These are phyloP conservation scores for Phyllostachys edulis DNA, from an alignment of 176 grass and related monocot genomes.

Conservation along the genomic window DNA sequence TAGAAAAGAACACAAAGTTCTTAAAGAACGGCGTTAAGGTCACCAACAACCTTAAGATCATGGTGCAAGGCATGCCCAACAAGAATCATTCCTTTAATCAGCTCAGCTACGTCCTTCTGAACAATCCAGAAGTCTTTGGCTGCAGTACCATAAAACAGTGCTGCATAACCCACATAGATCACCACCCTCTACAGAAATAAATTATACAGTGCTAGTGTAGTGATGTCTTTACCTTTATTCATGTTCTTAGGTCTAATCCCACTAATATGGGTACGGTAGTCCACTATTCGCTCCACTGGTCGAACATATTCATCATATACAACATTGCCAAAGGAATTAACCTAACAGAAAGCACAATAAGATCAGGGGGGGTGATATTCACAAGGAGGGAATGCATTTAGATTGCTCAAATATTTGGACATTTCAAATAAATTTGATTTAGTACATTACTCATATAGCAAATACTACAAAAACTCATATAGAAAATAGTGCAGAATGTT, in stretches of 20 bases:
- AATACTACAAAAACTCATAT: neutral
- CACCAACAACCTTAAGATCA: constrained; percentile 79
- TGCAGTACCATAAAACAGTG: constrained; percentile 38
- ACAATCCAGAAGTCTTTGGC: constrained; percentile 77
- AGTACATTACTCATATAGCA: neutral
- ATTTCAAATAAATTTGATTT: neutral
- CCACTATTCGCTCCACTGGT: constrained; percentile 72
- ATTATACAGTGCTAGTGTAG: neutral
- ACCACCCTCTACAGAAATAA: neutral
- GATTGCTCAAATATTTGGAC: neutral
- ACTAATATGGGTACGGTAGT: constrained; percentile 86
- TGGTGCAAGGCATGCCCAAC: constrained; percentile 95
- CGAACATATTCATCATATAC: constrained; percentile 83
- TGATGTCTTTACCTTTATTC: constrained; percentile 61
- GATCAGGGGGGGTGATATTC: constrained; percentile 7
- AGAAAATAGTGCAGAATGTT: neutral
- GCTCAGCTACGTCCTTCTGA: constrained; percentile 74
- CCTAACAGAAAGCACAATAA: constrained; percentile 48
- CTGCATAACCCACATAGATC: constrained; percentile 28
- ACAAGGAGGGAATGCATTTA: constrained; percentile 8
- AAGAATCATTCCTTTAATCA: constrained; percentile 81
- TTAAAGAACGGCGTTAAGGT: neutral
- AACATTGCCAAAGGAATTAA: constrained; percentile 80
- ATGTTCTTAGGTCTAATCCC: constrained; percentile 92
- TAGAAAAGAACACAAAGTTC: constrained; percentile 26